Percentiles rank a stretch among this genome's conserved stretches.
phyloP scores from a whole-genome alignment of 495 filamentous ascomycete species.

The Aspergillus hancockii region DNA sequence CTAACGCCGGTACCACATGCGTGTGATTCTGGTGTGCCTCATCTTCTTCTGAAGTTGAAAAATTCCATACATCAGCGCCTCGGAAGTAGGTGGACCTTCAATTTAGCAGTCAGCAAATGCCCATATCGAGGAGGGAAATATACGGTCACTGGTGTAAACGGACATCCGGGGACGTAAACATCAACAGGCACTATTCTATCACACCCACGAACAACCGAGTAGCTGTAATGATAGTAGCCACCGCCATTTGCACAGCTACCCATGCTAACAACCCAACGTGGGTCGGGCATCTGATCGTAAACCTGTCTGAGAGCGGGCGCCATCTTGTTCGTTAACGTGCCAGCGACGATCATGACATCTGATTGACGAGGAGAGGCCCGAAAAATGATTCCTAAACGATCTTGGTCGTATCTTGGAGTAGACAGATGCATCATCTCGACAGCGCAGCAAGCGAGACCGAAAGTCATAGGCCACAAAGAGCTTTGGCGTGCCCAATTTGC shows the following conservation, averaged over 20 bases:
- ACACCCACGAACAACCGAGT: constrained; percentile 87
- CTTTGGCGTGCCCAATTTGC: constrained; percentile 93
- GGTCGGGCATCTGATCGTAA: constrained; percentile 98
- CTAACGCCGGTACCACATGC: constrained; percentile 54
- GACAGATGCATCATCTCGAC: constrained; percentile 99
- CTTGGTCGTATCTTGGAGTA: constrained; percentile 93
- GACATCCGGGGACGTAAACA: constrained; percentile 92
- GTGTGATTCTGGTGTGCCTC: constrained; percentile 68
- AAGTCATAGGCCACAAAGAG: constrained; percentile 97
- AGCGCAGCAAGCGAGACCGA: constrained; percentile 95
- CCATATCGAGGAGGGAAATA: not conserved
- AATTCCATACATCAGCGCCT: constrained; percentile 93
- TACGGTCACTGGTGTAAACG: constrained; percentile 18
- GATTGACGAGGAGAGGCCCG: constrained; percentile 92
- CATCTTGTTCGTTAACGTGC: constrained; percentile 98
- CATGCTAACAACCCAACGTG: constrained; percentile 94
- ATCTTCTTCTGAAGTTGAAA: constrained; percentile 94
- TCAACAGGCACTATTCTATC: constrained; percentile 95
- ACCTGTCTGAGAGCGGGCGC: constrained; percentile 91
- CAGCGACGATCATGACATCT: constrained; percentile 97
- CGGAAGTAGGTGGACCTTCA: constrained; percentile 74
- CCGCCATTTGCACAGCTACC: constrained; percentile 94
- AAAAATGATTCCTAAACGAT: constrained; percentile 96
- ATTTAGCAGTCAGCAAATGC: constrained; percentile 23
- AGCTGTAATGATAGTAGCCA: constrained; percentile 97